phyloP scores from a whole-genome alignment of 78 protist genomes.

The Corallochytrium limacisporum region DNA sequence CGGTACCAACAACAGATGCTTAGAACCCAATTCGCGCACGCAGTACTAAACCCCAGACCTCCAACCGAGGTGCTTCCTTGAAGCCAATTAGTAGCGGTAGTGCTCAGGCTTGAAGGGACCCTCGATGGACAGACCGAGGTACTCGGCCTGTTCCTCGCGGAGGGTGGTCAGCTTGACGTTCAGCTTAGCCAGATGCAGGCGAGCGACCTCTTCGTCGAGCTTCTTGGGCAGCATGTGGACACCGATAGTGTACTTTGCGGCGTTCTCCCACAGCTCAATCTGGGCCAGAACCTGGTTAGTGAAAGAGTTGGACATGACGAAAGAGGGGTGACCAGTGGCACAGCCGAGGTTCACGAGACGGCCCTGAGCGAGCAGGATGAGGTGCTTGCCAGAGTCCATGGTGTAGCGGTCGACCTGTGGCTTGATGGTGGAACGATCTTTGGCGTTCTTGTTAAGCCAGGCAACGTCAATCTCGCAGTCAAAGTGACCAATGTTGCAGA shows the following conservation, averaged over 20 bases:
- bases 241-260: constrained; percentile 51
- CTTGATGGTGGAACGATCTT: constrained; percentile 74
- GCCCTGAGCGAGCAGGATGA: constrained; percentile 96
- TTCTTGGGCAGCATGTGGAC: constrained; percentile 92
- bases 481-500: constrained; percentile 99
- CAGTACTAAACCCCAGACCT: too few relatives aligned
- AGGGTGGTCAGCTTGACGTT: constrained; percentile 84
- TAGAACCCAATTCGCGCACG: too few relatives aligned
- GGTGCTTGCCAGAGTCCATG: constrained; percentile 66
- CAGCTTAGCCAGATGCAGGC: constrained; percentile 82
- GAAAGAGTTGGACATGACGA: constrained; percentile 98
- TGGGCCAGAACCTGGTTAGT: constrained; percentile 97
- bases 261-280: constrained; percentile 77
- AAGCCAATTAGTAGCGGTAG: constrained; percentile 64
- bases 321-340: constrained; percentile 99
- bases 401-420: constrained; percentile 92
- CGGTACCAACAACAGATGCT: too few relatives aligned
- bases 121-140: constrained; percentile 52
- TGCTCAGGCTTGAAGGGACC: constrained; percentile 77
- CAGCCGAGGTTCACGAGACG: constrained; percentile 99
- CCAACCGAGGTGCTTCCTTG: neutral
- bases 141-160: constrained; percentile 68
- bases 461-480: constrained; percentile 96
- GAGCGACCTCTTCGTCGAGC: constrained; percentile 97
- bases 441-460: constrained; percentile 55